A percentile compares a stretch with the other conserved stretches of the same genome.
These are phyloP conservation scores for Epichloe festucae DNA, from an alignment of 2,329 filamentous ascomycete genomes.

Conservation along the genomic window DNA sequence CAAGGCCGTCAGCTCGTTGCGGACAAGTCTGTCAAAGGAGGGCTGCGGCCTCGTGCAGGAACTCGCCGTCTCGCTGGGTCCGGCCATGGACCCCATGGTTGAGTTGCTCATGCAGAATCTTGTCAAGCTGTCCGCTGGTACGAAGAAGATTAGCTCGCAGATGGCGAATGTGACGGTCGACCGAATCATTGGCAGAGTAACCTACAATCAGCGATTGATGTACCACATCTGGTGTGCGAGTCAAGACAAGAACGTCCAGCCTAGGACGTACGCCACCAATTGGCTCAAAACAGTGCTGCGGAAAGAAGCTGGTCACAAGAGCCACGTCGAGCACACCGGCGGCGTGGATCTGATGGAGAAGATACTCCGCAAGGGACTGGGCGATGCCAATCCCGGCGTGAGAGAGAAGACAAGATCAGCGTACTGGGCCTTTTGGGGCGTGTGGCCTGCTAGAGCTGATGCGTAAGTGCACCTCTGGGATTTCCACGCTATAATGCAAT, in stretches of 20 bases:
- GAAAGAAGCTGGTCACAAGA: slow-evolving; percentile 67
- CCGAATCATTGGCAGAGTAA: slow-evolving; percentile 62
- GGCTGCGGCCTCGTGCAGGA: slow-evolving; percentile 78
- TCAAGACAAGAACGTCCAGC: slow-evolving; percentile 88
- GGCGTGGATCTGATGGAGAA: slow-evolving; percentile 77
- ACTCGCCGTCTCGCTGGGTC: slow-evolving; percentile 60
- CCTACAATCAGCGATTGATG: slow-evolving; percentile 69
- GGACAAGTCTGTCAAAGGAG: slow-evolving; percentile 82
- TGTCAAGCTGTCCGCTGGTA: slow-evolving; percentile 77
- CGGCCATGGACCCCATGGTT: slow-evolving; percentile 74
- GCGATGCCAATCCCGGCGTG: slow-evolving; percentile 80
- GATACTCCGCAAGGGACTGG: slow-evolving; percentile 77
- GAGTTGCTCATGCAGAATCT: slow-evolving; percentile 82
- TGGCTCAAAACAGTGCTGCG: slow-evolving; percentile 78
- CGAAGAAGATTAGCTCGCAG: slow-evolving; percentile 86
- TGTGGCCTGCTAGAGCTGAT: slow-evolving; percentile 70
- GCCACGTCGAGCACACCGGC: slow-evolving; percentile 70
- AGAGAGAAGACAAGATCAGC: slow-evolving; percentile 74
- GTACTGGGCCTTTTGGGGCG: slow-evolving; percentile 69
- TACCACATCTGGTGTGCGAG: slow-evolving; percentile 73
- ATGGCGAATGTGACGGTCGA: slow-evolving; percentile 74
- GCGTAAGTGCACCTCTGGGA: slow-evolving; percentile 34
- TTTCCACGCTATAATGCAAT: background rate
- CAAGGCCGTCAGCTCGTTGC: slow-evolving; percentile 69
- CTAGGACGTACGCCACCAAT: slow-evolving; percentile 61